A percentile compares a stretch with the other conserved stretches of the same genome.
These are phyloP conservation scores for Trichocladium uniseriatum DNA, from an alignment of 495 filamentous ascomycete genomes.

Conservation along the genomic window DNA sequence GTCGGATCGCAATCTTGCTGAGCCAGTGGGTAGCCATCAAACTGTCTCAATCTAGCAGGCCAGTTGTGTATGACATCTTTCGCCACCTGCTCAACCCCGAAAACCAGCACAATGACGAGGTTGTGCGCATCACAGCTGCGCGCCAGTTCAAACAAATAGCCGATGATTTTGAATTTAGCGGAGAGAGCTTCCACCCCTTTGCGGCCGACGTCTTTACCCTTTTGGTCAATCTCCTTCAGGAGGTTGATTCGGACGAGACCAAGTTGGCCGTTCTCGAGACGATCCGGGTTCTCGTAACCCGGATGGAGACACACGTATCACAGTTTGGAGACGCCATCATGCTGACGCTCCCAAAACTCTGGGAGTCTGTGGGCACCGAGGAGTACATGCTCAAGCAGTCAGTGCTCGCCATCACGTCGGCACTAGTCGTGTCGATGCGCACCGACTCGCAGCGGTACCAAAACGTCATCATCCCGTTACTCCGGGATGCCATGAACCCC, in stretches of 20 bases:
- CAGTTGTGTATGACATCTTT: slow-evolving; percentile 81
- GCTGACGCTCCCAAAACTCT: slow-evolving; percentile 67
- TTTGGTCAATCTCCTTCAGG: slow-evolving; percentile 66
- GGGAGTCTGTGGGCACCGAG: slow-evolving; percentile 72
- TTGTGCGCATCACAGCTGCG: slow-evolving; percentile 85
- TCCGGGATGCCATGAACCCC: slow-evolving; percentile 65
- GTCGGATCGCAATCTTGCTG: slow-evolving; percentile 77
- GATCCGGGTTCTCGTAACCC: slow-evolving; percentile 64
- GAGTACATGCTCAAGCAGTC: slow-evolving; percentile 82
- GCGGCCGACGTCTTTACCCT: slow-evolving; percentile 56
- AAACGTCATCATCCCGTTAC: slow-evolving; percentile 62
- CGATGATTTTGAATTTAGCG: slow-evolving; percentile 74
- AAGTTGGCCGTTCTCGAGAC: slow-evolving; percentile 82
- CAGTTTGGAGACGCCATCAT: slow-evolving; percentile 76
- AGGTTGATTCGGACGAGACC: slow-evolving; percentile 75
- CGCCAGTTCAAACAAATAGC: slow-evolving; percentile 68
- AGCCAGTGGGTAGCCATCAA: slow-evolving; percentile 83
- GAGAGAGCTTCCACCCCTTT: slow-evolving; percentile 62
- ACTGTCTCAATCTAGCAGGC: slow-evolving; percentile 49
- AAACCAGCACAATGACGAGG: slow-evolving; percentile 76
- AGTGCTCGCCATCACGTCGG: slow-evolving; percentile 72
- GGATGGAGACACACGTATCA: slow-evolving; percentile 64
- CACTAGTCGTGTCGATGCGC: slow-evolving; percentile 71
- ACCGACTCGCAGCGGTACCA: slow-evolving; percentile 64
- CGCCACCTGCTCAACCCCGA: slow-evolving; percentile 71